Evolutionary conservation across 1,284 basidiomycete genomes (phyloP), one percentile per base, ranked within the genome.

Genomic region (Abortiporus biennis): DNA sequence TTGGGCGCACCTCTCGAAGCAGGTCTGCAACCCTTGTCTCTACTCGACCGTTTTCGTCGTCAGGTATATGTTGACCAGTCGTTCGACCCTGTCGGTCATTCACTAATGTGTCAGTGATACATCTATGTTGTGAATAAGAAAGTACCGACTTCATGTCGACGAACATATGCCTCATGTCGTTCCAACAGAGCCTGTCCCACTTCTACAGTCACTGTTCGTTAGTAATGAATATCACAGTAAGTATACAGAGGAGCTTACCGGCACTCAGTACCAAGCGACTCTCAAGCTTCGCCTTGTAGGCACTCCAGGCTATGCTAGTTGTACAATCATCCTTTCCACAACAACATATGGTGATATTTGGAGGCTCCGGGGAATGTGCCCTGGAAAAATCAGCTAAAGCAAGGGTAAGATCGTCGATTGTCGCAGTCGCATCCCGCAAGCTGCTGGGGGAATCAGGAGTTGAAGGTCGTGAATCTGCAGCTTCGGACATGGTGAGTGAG

Each of bases 131-230:
- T 6, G 8, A 38, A 38, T 43, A 6, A 16, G 36, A 27, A 19
- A n/a, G 5, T 24, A 51, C 49, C 11, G 25, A 78, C 79, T 69
- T 85, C 77, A 53, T 83, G 79, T 51, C 76, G 72, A 43, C 85
- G 79, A 38, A 92, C 76, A 59, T 88, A 87, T 3, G 85, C 86
- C 63, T 95, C 92, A 59, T 93, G 91, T 48, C 85, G 73, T 55
- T 87, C 80, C 37, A 97, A 63, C 35, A 98, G 66, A 1, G 92
- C 92, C 62, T 92, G 89, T 1, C 94, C 94, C 36, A 97, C 85
- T 68, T 96, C 92, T 92, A 52, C 19, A 36, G 36, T 17, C 15
- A 13, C 8, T n/a, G 27, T 42, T 27, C 27, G 22, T 21, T n/a
- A n/a, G n/a, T n/a, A n/a, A n/a, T n/a, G n/a, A n/a, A 36, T 15